A percentile compares a stretch with the other conserved stretches of the same genome.
Conservation (phyloP, 108 stramenopile species). For the Nitzschia inconspicua region DNA sequence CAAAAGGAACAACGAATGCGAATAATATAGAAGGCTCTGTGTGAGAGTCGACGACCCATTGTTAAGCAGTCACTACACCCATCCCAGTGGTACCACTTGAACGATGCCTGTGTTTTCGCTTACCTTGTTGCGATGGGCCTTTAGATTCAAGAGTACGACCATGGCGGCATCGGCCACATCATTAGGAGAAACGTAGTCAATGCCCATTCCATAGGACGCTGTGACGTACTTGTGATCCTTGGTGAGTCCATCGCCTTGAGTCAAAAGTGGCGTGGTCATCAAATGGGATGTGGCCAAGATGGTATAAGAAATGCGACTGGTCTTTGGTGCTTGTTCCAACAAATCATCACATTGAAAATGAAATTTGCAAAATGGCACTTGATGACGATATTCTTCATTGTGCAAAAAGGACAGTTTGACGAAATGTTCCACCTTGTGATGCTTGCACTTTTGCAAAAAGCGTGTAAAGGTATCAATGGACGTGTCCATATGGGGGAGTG, state of each 20-base stretch:
- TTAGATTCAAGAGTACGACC: constrained; percentile 32
- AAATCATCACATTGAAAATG: constrained; percentile 42
- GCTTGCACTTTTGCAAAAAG: constrained; percentile 37
- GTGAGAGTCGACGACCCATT: too few relatives aligned
- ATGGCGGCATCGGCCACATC: constrained; percentile 56
- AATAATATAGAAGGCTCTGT: too few relatives aligned
- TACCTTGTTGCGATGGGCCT: constrained; percentile 48
- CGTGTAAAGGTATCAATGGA: constrained; percentile 35
- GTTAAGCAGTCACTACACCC: too few relatives aligned
- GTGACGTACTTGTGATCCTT: constrained; percentile 36
- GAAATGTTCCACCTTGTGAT: constrained; percentile 48
- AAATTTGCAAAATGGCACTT: constrained; percentile 35
- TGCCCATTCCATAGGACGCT: constrained; percentile 44
- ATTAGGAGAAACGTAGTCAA: constrained; percentile 62
- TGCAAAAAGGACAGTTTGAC: constrained; percentile 48
- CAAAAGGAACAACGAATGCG: too few relatives aligned
- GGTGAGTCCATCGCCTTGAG: constrained; percentile 19
- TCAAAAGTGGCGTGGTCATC: constrained; percentile 47
- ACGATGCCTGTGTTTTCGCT: too few relatives aligned
- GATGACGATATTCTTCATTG: constrained; percentile 15
- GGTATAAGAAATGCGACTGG: constrained; percentile 38
- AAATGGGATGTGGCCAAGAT: constrained; percentile 41
- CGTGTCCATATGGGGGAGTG: constrained; percentile 29
- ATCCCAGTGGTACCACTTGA: too few relatives aligned
- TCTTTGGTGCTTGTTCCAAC: constrained; percentile 14